These are phyloP conservation scores for Bipolaris sorokiniana DNA, from an alignment of 2,329 filamentous ascomycete species.

Conservation along the genomic window DNA sequence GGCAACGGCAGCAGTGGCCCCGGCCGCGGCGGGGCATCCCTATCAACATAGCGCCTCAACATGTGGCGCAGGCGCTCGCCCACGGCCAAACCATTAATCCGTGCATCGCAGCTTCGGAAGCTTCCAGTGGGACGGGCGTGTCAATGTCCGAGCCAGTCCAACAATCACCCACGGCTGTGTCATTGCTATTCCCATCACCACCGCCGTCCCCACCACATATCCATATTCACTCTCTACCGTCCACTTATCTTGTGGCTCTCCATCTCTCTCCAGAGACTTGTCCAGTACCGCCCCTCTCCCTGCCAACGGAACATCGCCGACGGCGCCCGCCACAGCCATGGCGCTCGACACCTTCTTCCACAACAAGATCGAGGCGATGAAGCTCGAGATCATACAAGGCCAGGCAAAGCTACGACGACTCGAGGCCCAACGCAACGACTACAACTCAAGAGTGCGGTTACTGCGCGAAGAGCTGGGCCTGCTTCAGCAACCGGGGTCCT, in stretches of 20 bases:
- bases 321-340: conserved; percentile 67
- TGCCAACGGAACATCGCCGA: conserved; percentile 12
- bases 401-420: conserved; percentile 93
- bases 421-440: conserved; percentile 98
- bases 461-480: conserved; percentile 94
- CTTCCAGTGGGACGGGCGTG: conserved; percentile 19
- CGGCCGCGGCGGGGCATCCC: too few species aligned
- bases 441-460: conserved; percentile 96
- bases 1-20: neutral
- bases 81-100: conserved; percentile 21
- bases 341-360: conserved; percentile 99
- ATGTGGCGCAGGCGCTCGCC: neutral
- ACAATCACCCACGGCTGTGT: conserved; percentile 3
- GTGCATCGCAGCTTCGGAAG: conserved; percentile 22
- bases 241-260: neutral
- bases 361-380: conserved; percentile 99
- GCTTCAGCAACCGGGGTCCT: conserved; percentile 95
- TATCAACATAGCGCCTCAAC: too few species aligned
- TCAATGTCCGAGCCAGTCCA: conserved; percentile 6
- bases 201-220: neutral
- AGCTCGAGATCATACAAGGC: conserved; percentile 99
- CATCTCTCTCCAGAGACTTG: neutral
- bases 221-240: neutral
- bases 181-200: conserved; percentile 10
- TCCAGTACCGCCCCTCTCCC: neutral